Conservation (phyloP, 805 yeast species). For the Candida adriatica region DNA sequence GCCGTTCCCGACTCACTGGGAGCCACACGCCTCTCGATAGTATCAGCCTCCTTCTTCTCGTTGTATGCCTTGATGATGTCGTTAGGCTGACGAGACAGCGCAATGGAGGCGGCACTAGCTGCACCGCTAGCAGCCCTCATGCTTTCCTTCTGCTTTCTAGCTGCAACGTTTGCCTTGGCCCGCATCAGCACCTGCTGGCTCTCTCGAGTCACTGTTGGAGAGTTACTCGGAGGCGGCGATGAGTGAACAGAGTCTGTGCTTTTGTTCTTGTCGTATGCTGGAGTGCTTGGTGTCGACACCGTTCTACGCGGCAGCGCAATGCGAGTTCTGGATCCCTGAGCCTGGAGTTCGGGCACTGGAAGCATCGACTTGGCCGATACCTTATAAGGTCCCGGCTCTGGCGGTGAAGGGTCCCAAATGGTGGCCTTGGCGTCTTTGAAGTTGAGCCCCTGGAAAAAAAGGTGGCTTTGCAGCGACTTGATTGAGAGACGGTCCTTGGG, state of each 20-base stretch:
- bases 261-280: slow-evolving; percentile 4
- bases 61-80: slow-evolving; percentile 21
- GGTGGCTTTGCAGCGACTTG: slow-evolving; percentile 51
- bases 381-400: slow-evolving; percentile 65
- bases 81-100: slow-evolving; percentile 22
- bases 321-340: slow-evolving; percentile 11
- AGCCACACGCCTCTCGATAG: slow-evolving; percentile 3
- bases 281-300: slow-evolving; percentile 20
- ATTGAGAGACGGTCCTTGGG: slow-evolving; percentile 60
- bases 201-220: slow-evolving; percentile 15
- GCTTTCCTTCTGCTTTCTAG: slow-evolving; percentile 20
- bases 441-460: slow-evolving; percentile 49
- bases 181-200: slow-evolving; percentile 21
- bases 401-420: slow-evolving; percentile 56
- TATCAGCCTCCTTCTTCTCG: slow-evolving; percentile 6
- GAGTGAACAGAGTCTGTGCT: slow-evolving; percentile 5
- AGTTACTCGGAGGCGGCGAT: slow-evolving; percentile 10
- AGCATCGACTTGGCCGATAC: slow-evolving; percentile 74
- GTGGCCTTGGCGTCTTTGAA: slow-evolving; percentile 41
- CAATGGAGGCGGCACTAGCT: slow-evolving; percentile 23
- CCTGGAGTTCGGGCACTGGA: slow-evolving; percentile 49
- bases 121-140: slow-evolving; percentile 17
- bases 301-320: slow-evolving; percentile 21
- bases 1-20: slow-evolving; percentile 6
- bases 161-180: slow-evolving; percentile 24